A percentile compares a stretch with the other conserved stretches of the same genome.
phyloP scores from a whole-genome alignment of 2,329 filamentous ascomycete species.

The Ascochyta lentis region DNA sequence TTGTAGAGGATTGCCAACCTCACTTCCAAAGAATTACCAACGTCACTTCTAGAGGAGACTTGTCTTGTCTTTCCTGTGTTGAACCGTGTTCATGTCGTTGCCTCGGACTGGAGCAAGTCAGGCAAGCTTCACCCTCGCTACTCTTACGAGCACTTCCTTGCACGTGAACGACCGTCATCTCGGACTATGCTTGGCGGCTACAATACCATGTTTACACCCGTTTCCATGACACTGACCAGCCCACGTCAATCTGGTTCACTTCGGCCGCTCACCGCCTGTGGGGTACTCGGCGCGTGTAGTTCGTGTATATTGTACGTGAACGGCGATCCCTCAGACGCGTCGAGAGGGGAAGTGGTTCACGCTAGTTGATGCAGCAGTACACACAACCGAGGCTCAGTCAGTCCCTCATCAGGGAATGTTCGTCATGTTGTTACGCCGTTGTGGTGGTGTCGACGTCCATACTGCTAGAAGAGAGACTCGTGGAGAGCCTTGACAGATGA shows the following conservation, averaged over 20 bases:
- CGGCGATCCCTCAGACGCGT: conserved; percentile 10
- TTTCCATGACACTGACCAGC: conserved; percentile 5
- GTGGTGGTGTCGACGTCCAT: conserved; percentile 31
- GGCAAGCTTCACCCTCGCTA: neutral
- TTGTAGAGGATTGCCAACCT: too few relatives aligned
- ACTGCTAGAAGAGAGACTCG: conserved; percentile 30
- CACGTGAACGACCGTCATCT: neutral
- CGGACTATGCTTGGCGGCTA: neutral
- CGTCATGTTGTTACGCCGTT: conserved; percentile 21
- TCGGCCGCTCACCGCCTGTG: conserved; percentile 18
- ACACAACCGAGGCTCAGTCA: conserved; percentile 17
- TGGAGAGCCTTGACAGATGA: conserved; percentile 29
- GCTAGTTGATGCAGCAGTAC: neutral
- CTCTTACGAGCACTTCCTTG: too few relatives aligned
- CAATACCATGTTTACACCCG: neutral
- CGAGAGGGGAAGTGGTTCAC: neutral
- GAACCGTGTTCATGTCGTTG: neutral
- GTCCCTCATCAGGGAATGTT: conserved; percentile 10
- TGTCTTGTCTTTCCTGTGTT: too few relatives aligned
- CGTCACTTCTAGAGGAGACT: too few relatives aligned
- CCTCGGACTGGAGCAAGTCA: neutral
- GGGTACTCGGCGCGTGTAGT: conserved; percentile 12
- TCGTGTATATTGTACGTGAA: neutral
- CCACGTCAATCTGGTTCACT: conserved; percentile 8
- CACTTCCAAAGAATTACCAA: too few relatives aligned